Evolutionary conservation across 2,329 filamentous ascomycete genomes (phyloP).

Genomic region (Oidium heveae): DNA sequence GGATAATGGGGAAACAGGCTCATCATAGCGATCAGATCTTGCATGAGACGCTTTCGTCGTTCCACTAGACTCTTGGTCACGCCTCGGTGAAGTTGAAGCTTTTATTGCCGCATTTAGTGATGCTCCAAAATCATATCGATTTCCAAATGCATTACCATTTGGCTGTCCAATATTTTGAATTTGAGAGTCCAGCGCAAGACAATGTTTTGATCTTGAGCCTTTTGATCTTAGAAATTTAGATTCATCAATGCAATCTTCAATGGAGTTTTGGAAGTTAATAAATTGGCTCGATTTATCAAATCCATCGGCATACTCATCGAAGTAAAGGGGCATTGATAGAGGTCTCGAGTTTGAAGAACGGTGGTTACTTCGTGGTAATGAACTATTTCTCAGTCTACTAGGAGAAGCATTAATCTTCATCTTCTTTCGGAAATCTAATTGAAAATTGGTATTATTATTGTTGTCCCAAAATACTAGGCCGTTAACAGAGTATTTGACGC

Average conservation of each 20-base stretch:
- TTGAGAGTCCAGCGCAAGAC: constrained; percentile 20
- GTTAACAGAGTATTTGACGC: constrained; percentile 64
- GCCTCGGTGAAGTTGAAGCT: constrained; percentile 14
- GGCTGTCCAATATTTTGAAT: constrained; percentile 21
- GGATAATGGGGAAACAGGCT: not conserved
- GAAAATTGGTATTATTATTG: constrained; percentile 68
- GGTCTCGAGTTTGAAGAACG: constrained; percentile 21
- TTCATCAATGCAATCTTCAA: constrained; percentile 39
- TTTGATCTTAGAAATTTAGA: constrained; percentile 39
- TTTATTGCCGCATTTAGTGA: constrained; percentile 66
- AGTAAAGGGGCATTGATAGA: constrained; percentile 27
- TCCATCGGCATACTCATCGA: constrained; percentile 45
- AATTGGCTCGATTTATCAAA: constrained; percentile 22
- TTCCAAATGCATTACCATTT: constrained; percentile 56
- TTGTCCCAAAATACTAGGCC: constrained; percentile 90
- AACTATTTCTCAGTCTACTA: constrained; percentile 23
- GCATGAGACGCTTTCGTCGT: constrained; percentile 11
- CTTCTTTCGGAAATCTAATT: constrained; percentile 79
- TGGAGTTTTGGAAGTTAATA: constrained; percentile 28
- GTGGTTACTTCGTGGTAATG: constrained; percentile 42
- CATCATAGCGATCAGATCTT: not conserved
- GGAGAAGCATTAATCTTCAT: constrained; percentile 25
- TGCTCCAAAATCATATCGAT: constrained; percentile 89
- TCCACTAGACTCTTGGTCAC: constrained; percentile 29
- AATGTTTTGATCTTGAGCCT: constrained; percentile 35